Percentiles rank a stretch among this genome's conserved stretches.
Evolutionary conservation across 73 alveolate species (phyloP).

Genomic region (Tetrahymena malaccensis): DNA sequence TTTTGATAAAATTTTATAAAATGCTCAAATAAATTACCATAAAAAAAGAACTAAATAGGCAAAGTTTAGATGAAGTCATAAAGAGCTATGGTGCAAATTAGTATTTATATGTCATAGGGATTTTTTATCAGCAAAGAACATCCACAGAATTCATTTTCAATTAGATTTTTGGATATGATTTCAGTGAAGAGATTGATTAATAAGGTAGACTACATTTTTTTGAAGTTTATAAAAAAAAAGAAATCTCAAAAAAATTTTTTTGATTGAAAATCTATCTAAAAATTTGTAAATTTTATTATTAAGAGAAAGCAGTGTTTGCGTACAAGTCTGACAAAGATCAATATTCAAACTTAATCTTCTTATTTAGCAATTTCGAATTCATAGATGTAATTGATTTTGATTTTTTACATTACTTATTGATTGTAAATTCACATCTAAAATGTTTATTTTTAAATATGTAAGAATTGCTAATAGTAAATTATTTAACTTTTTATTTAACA

Average conservation of each 20-base stretch:
- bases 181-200: background rate
- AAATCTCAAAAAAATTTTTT: too few relatives aligned
- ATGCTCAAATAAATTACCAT: background rate
- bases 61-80: background rate
- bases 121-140: background rate
- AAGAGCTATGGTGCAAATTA: background rate
- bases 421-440: background rate
- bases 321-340: background rate
- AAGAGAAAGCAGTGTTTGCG: background rate
- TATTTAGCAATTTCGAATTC: background rate
- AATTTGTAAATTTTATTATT: too few relatives aligned
- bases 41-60: background rate
- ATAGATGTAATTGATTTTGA: background rate
- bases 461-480: too few relatives aligned
- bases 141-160: background rate
- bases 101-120: background rate
- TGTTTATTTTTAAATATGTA: background rate
- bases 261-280: too few relatives aligned
- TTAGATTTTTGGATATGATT: background rate
- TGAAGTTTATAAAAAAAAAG: too few relatives aligned
- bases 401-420: background rate
- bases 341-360: background rate
- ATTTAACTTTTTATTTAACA: background rate
- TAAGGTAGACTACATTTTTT: background rate
- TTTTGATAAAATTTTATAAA: background rate